These are phyloP conservation scores for Tetrahymena malaccensis DNA, from an alignment of 73 alveolate species.

Conservation along the genomic window DNA sequence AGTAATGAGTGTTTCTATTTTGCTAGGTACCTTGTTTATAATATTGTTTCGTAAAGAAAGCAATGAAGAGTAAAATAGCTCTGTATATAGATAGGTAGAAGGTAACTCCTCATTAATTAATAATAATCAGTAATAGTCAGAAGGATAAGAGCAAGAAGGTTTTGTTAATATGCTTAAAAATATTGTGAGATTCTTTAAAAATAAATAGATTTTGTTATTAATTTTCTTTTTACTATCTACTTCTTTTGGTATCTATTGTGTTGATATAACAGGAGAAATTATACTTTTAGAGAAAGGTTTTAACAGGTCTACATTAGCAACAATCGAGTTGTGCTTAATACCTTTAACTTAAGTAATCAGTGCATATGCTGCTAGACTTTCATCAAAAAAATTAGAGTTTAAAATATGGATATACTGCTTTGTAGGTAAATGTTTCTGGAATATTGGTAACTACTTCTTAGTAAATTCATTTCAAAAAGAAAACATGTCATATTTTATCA, in stretches of 20 bases:
- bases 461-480: background rate
- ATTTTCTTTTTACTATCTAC: background rate
- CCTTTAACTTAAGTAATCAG: background rate
- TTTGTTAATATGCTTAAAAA: background rate
- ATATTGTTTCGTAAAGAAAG: background rate
- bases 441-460: background rate
- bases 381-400: background rate
- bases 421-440: background rate
- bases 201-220: background rate
- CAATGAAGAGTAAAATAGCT: background rate
- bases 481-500: background rate
- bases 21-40: background rate
- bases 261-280: background rate
- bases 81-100: background rate
- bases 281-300: background rate
- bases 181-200: background rate
- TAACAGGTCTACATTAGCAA: background rate
- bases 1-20: background rate
- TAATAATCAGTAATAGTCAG: background rate
- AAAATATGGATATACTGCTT: background rate
- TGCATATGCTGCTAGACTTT: background rate
- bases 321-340: background rate
- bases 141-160: background rate
- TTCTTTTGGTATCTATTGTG: background rate
- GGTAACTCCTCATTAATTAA: background rate